These are phyloP conservation scores for Phytophthora pinifolia DNA, from an alignment of 352 stramenopile genomes.

Conservation along the genomic window DNA sequence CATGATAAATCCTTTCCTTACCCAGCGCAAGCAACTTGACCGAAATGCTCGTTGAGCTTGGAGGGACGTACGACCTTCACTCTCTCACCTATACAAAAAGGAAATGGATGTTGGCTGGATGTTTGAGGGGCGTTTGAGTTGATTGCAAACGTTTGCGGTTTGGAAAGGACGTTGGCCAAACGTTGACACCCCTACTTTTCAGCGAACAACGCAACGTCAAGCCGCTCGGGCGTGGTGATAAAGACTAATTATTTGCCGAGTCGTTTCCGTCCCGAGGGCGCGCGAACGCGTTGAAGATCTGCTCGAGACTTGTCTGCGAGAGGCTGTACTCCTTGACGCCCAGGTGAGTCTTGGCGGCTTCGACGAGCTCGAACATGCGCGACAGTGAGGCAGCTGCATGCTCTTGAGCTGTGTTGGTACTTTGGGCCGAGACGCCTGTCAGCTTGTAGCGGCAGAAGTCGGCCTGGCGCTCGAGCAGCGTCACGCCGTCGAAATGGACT, in stretches of 20 bases:
- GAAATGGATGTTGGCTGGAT: too few species aligned
- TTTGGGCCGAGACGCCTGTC: neutral
- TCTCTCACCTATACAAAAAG: too few species aligned
- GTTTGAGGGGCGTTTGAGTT: too few species aligned
- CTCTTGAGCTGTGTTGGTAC: neutral
- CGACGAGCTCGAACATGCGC: constrained; percentile 74
- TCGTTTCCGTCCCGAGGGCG: constrained; percentile 24
- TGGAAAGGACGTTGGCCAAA: too few species aligned
- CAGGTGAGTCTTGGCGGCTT: constrained; percentile 48
- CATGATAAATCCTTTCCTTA: too few species aligned
- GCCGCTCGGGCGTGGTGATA: neutral
- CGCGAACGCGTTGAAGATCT: constrained; percentile 93
- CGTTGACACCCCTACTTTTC: too few species aligned
- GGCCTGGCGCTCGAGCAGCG: constrained; percentile 56
- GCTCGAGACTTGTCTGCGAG: constrained; percentile 89
- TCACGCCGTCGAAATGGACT: constrained; percentile 31
- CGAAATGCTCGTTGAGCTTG: too few species aligned
- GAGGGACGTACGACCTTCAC: too few species aligned
- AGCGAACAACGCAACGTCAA: neutral
- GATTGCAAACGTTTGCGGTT: too few species aligned
- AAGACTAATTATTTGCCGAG: neutral
- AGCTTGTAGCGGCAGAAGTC: constrained; percentile 73
- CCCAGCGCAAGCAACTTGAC: too few species aligned
- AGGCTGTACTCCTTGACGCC: constrained; percentile 87
- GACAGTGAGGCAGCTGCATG: constrained; percentile 37